phyloP scores from a whole-genome alignment of 257 asterid genomes.

The Schizonepeta tenuifolia region DNA sequence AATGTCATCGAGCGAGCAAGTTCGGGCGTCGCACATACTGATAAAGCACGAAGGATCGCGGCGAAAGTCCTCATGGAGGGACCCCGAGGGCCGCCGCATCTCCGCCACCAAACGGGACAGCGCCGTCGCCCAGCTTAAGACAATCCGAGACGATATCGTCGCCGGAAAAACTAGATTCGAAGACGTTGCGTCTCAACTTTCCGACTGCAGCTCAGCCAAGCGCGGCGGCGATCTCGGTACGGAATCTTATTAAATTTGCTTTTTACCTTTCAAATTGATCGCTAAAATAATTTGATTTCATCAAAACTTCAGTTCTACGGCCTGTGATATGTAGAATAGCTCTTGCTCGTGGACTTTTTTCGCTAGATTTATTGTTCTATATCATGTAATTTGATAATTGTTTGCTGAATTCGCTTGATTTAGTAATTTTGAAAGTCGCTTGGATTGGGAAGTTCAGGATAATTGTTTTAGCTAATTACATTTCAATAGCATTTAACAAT shows the following conservation, averaged over 20 bases:
- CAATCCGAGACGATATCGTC: slow-evolving; percentile 68
- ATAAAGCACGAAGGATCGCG: slow-evolving; percentile 95
- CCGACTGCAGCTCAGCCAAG: slow-evolving; percentile 96
- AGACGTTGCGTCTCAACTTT: slow-evolving; percentile 63
- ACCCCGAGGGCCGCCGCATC: slow-evolving; percentile 81
- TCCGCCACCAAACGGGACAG: slow-evolving; percentile 67
- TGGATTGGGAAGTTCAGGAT: too few species aligned
- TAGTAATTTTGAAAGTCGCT: neutral
- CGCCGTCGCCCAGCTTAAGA: slow-evolving; percentile 71
- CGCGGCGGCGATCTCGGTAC: slow-evolving; percentile 95
- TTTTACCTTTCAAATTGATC: neutral
- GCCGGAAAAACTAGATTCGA: slow-evolving; percentile 75
- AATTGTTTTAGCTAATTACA: neutral
- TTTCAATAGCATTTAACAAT: neutral
- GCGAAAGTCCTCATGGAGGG: slow-evolving; percentile 90
- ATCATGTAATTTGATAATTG: neutral
- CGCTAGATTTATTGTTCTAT: neutral
- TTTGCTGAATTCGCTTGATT: slow-evolving; percentile 10
- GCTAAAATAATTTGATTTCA: slow-evolving; percentile 7
- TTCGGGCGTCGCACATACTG: slow-evolving; percentile 88
- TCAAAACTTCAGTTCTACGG: neutral
- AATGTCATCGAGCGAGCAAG: slow-evolving; percentile 58
- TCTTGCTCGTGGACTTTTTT: slow-evolving; percentile 4
- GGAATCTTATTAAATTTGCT: neutral
- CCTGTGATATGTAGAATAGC: neutral